Evolutionary conservation across 352 stramenopile species (phyloP), one percentile per base, ranked within the genome.

Genomic region (Plasmopara viticola): DNA sequence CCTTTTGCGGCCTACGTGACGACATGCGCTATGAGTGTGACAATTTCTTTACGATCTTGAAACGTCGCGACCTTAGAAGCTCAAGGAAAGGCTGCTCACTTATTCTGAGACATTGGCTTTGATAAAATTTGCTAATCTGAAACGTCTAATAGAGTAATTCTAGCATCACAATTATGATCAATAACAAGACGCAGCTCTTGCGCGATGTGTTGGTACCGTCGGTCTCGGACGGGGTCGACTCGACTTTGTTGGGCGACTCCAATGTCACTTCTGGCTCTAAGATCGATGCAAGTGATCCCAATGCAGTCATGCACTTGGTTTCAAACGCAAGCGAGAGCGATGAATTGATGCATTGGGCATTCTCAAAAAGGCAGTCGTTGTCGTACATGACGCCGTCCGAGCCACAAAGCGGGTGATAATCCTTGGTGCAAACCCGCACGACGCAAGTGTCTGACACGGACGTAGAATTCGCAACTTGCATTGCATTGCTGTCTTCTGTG

Each of bases 361-460:
- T 68, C 34, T 58, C 58, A 20, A 84, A 60, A 41, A 70, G 49
- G 33, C 73, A 81, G 15, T 64, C 41, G 50, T 81, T 84, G 62
- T 44, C 48, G 56, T 84, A 84, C 42, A 70, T 77, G 48, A 66
- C 52, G 37, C 59, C 69, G 34, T 84, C 54, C 14, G 72, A 84
- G 17, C 57, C 72, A 39, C 73, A 84, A 6, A 79, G 62, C 6
- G 61, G 60, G 9, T 17, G 34, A n/a, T 62, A 78, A 35, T 69
- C 51, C 41, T 58, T 53, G 15, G 54, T 65, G 51, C 71, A 78
- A 8, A 51, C 28, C 4, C 9, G 56, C 34, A 48, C 43, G 9
- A 10, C n/a, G 30, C 54, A 64, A n/a, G 38, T 42, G 42, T 37
- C 44, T n/a, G 17, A 50, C 9, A 12, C 9, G 9, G 35, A 51